These are phyloP conservation scores for Chalciporus chontae DNA, from an alignment of 768 basidiomycete genomes.

Conservation along the genomic window DNA sequence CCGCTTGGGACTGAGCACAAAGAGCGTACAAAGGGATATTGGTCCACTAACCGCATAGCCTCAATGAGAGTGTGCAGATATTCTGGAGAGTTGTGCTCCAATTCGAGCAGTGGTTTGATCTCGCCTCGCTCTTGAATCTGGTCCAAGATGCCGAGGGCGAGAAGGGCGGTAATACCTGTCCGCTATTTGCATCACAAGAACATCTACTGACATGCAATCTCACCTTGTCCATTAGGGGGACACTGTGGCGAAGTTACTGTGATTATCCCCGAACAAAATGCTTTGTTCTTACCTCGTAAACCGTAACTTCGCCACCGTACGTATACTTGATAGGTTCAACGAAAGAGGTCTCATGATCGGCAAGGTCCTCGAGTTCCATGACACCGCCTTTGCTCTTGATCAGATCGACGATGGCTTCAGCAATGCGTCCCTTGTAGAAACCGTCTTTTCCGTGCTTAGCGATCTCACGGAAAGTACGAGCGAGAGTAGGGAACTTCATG, in stretches of 20 bases:
- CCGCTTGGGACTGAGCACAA: constrained; percentile 1
- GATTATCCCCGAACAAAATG: neutral
- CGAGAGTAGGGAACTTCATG: constrained; percentile 77
- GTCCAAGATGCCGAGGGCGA: constrained; percentile 92
- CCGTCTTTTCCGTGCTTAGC: constrained; percentile 84
- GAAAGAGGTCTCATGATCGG: constrained; percentile 70
- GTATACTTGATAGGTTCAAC: constrained; percentile 93
- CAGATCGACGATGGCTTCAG: constrained; percentile 84
- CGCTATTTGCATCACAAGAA: neutral
- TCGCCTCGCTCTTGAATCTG: constrained; percentile 73
- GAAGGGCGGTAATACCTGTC: constrained; percentile 80
- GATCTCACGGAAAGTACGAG: constrained; percentile 76
- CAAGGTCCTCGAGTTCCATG: constrained; percentile 93
- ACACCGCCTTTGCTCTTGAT: constrained; percentile 85
- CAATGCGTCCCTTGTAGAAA: constrained; percentile 90
- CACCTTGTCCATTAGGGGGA: constrained; percentile 94
- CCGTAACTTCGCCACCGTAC: constrained; percentile 78
- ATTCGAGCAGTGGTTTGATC: constrained; percentile 62
- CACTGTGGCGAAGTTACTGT: constrained; percentile 46
- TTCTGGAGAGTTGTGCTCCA: constrained; percentile 88
- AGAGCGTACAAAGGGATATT: neutral
- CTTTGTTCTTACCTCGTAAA: constrained; percentile 72
- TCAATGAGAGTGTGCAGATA: constrained; percentile 90
- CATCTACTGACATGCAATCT: neutral
- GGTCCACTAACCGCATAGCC: constrained; percentile 59